Evolutionary conservation across 441 rosid genomes (phyloP).

Genomic region (Euphorbia neoarborescens): DNA sequence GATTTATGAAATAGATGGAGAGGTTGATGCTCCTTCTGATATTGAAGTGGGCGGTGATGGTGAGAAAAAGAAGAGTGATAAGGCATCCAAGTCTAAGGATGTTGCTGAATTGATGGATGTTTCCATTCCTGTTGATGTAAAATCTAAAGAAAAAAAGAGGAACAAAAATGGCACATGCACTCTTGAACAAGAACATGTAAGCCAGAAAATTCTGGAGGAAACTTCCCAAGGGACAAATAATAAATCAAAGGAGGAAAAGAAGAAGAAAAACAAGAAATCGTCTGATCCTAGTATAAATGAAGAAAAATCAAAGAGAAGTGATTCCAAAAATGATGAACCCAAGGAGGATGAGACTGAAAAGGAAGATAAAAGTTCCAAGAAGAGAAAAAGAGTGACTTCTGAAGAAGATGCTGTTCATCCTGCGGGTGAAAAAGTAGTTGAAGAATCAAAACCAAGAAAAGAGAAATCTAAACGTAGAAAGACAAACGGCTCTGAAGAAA

Average conservation of each 20-base stretch:
- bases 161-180: conserved; percentile 25
- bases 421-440: conserved; percentile 27
- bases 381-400: conserved; percentile 62
- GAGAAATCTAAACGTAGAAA: conserved; percentile 55
- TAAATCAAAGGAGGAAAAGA: no score
- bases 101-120: conserved; percentile 10
- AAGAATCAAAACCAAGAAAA: conserved; percentile 55
- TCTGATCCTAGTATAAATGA: conserved; percentile 19
- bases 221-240: conserved; percentile 17
- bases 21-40: background rate
- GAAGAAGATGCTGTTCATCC: conserved; percentile 33
- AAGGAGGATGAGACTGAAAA: conserved; percentile 22
- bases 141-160: conserved; percentile 28
- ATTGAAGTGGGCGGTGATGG: conserved; percentile 3
- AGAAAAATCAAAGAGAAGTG: conserved; percentile 16
- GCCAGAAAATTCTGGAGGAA: conserved; percentile 15
- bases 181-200: conserved; percentile 19
- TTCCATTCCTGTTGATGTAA: conserved; percentile 13
- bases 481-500: conserved; percentile 34
- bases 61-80: conserved; percentile 25
- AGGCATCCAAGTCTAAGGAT: conserved; percentile 11
- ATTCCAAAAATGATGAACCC: conserved; percentile 18
- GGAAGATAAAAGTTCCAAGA: conserved; percentile 43
- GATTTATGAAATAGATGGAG: conserved; percentile 10
- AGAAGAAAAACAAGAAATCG: conserved; percentile 29